Evolutionary conservation across 1,284 basidiomycete species (phyloP).

Genomic region (Sporisorium graminicola): DNA sequence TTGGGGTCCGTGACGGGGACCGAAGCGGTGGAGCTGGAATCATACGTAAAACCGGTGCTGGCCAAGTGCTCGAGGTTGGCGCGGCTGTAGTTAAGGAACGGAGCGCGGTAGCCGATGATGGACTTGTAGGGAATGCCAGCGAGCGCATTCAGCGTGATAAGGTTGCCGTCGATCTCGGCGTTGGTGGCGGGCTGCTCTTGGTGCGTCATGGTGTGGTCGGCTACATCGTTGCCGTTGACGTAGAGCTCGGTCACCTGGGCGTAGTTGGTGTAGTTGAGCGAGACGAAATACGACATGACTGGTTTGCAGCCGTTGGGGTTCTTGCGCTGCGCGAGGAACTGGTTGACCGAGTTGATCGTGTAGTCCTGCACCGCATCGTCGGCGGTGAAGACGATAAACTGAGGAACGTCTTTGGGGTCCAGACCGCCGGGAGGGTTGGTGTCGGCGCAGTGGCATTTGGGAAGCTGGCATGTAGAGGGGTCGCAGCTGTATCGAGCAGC

Average conservation of each 20-base stretch:
- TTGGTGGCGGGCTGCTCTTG: constrained; percentile 75
- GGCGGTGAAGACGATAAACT: constrained; percentile 65
- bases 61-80: constrained; percentile 77
- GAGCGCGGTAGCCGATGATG: constrained; percentile 82
- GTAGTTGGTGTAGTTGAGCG: constrained; percentile 81
- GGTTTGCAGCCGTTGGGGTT: constrained; percentile 85
- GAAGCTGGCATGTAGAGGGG: constrained; percentile 54
- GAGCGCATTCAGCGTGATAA: constrained; percentile 82
- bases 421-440: constrained; percentile 64
- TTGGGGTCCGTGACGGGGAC: constrained; percentile 78
- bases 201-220: constrained; percentile 90
- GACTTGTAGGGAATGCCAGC: constrained; percentile 81
- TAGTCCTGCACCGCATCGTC: constrained; percentile 79
- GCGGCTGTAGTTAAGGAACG: constrained; percentile 78
- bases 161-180: constrained; percentile 78
- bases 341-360: constrained; percentile 79
- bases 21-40: constrained; percentile 77
- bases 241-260: constrained; percentile 84
- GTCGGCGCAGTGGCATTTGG: constrained; percentile 61
- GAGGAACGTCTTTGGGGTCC: constrained; percentile 53
- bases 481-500: constrained; percentile 63
- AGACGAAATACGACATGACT: constrained; percentile 70
- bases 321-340: constrained; percentile 80
- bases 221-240: constrained; percentile 86
- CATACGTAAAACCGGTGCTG: constrained; percentile 77